Base-by-base conservation (phyloP, 169 alveolate genomes). In the Plasmodium berghei region DNA sequence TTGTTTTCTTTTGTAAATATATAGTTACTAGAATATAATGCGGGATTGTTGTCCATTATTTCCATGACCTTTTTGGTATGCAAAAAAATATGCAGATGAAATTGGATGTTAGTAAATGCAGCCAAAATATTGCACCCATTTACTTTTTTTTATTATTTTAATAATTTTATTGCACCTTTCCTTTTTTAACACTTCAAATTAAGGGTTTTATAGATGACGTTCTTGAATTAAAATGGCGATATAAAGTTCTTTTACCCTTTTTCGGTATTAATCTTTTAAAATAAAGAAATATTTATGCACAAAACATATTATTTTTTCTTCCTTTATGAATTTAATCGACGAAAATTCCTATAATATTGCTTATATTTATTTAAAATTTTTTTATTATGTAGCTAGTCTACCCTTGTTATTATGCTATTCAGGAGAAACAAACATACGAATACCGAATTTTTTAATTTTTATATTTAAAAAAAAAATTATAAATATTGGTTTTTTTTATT, bases 161-260 rank as follows among this genome's bases (percentile, higher is more conserved):
- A 3, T 16, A 52, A 2, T 14, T 52, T 14, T 22, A 58, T 71
- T 71, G 10, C 59, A 28, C 48, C 26, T 61, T 55, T 72, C 42
- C 49, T 59, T 24, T 28, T 72, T 56, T 72, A 20, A 22, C 49
- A 52, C 26, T 71, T 71, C 20, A 24, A n/a, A 72, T 72, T 26
- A 72, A 80, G 90, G 90, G 99, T 5, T 96, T 97, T 92, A 94
- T 95, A 52, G 99, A 97, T 89, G 99, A 97, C 89, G 97, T 96
- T 26, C 88, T 96, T 49, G 97, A 96, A 75, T 91, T 97, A 59
- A 95, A 95, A 48, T 97, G 99, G 98, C 95, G 98, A 91, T 96
- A 97, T 90, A 97, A 97, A 89, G 92, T 97, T 54, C 61, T 96
- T 28, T 90, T 96, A 26, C 99, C 99, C 8, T 93, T 93, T 62